Percentiles rank a stretch among this genome's conserved stretches.
Conservation (phyloP, 768 basidiomycete genomes). For the Leucosporidium creatinivorum region DNA sequence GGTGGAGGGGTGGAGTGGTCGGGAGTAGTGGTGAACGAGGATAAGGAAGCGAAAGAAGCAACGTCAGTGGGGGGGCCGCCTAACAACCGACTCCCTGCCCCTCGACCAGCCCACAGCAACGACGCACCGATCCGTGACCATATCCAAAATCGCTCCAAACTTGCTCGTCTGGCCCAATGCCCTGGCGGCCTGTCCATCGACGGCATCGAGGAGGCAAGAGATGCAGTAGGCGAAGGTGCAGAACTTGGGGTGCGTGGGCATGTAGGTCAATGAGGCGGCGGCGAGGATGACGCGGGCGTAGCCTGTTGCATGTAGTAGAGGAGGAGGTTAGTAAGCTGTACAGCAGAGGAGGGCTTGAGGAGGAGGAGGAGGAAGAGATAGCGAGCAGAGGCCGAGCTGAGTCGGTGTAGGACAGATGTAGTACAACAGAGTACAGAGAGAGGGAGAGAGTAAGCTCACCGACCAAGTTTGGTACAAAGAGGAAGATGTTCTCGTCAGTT, state of each 20-base stretch:
- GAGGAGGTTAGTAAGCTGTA: conserved; percentile 9
- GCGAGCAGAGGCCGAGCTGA: not conserved
- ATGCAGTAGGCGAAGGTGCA: conserved; percentile 82
- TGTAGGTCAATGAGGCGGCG: conserved; percentile 76
- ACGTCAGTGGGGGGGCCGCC: no score
- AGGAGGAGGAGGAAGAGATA: not conserved
- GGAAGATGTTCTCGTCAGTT: conserved; percentile 79
- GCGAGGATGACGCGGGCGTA: conserved; percentile 87
- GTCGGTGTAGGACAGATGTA: not conserved
- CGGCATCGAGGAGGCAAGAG: conserved; percentile 88
- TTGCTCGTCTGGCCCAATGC: conserved; percentile 83
- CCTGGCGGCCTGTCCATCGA: conserved; percentile 87
- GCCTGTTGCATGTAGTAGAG: conserved; percentile 47
- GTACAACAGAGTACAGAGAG: no score
- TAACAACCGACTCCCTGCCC: not conserved
- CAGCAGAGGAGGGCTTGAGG: not conserved
- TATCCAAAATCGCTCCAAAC: conserved; percentile 95
- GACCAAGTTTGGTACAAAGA: conserved; percentile 95
- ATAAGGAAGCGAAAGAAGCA: not conserved
- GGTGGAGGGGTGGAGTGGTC: not conserved
- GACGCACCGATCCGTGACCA: conserved; percentile 93
- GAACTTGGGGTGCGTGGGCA: conserved; percentile 89
- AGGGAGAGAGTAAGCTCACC: conserved; percentile 49
- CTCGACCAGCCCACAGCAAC: not conserved
- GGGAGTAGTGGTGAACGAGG: not conserved